Evolutionary conservation across 345 rosid species (phyloP).

Genomic region (Hibiscus mutabilis): DNA sequence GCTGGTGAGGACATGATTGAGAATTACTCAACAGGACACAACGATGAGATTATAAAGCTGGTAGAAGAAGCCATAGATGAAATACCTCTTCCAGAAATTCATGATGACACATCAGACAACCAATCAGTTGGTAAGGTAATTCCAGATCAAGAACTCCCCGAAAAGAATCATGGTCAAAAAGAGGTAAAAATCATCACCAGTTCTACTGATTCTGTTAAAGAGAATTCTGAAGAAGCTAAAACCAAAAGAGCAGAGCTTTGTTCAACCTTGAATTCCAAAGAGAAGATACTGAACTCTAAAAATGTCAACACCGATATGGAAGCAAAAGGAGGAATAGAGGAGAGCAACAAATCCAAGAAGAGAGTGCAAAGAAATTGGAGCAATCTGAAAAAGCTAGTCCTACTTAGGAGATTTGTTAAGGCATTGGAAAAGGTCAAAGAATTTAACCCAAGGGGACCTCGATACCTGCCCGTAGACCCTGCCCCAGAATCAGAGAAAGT

Average conservation of each 20-base stretch:
- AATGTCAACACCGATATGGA: conserved; percentile 8
- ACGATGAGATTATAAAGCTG: conserved; percentile 68
- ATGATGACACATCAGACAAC: conserved; percentile 32
- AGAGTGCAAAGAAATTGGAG: conserved; percentile 55
- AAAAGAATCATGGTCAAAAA: conserved; percentile 15
- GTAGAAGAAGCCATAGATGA: conserved; percentile 85
- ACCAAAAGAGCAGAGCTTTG: conserved; percentile 15
- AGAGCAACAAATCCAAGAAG: conserved; percentile 19
- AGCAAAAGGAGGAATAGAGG: conserved; percentile 16
- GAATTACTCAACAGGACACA: conserved; percentile 23
- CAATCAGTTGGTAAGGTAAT: conserved; percentile 20
- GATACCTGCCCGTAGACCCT: conserved; percentile 35
- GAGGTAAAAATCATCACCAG: conserved; percentile 14
- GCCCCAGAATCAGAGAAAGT: conserved; percentile 54
- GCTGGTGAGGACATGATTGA: conserved; percentile 16
- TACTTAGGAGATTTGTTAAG: conserved; percentile 67
- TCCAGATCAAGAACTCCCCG: conserved; percentile 19
- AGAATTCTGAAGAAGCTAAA: conserved; percentile 19
- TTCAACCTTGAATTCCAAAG: conserved; percentile 6
- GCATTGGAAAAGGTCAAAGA: conserved; percentile 55
- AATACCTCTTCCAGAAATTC: conserved; percentile 53
- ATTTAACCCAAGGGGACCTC: conserved; percentile 41
- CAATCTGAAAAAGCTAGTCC: conserved; percentile 64
- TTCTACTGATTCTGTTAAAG: conserved; percentile 11
- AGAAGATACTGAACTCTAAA: conserved; percentile 6